Percentiles rank a stretch among this genome's conserved stretches.
Evolutionary conservation across 805 yeast genomes (phyloP).

Genomic region (Scheffersomyces amazonensis): DNA sequence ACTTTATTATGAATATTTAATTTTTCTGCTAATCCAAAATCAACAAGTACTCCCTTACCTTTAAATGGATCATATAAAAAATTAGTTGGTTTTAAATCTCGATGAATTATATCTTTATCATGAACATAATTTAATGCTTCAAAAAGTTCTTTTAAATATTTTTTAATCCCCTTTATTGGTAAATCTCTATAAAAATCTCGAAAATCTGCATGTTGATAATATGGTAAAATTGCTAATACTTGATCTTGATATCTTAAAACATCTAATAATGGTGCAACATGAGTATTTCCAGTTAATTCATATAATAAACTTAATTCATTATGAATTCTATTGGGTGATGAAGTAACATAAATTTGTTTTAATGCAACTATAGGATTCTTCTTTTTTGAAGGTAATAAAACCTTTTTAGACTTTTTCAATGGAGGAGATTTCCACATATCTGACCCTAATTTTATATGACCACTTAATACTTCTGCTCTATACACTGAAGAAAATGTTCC

Average conservation of each 20-base stretch:
- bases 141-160: slow-evolving; percentile 76
- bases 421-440: slow-evolving; percentile 48
- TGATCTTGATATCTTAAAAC: slow-evolving; percentile 88
- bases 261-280: slow-evolving; percentile 87
- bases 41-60: slow-evolving; percentile 79
- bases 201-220: slow-evolving; percentile 86
- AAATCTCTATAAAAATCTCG: slow-evolving; percentile 80
- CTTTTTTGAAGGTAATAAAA: slow-evolving; percentile 11
- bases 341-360: slow-evolving; percentile 90
- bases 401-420: slow-evolving; percentile 25
- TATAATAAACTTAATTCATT: slow-evolving; percentile 82
- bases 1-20: not conserved
- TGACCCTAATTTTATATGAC: slow-evolving; percentile 32
- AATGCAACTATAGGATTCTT: slow-evolving; percentile 69
- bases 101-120: slow-evolving; percentile 37
- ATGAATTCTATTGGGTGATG: slow-evolving; percentile 87
- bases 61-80: slow-evolving; percentile 65
- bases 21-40: slow-evolving; percentile 85
- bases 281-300: slow-evolving; percentile 60
- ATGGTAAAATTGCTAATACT: slow-evolving; percentile 89
- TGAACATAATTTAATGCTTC: slow-evolving; percentile 68
- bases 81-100: slow-evolving; percentile 55
- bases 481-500: slow-evolving; percentile 65
- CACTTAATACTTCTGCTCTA: slow-evolving; percentile 54
- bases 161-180: slow-evolving; percentile 74